These are phyloP conservation scores for Populus hybrid DNA, from an alignment of 441 rosid species.

Conservation along the genomic window DNA sequence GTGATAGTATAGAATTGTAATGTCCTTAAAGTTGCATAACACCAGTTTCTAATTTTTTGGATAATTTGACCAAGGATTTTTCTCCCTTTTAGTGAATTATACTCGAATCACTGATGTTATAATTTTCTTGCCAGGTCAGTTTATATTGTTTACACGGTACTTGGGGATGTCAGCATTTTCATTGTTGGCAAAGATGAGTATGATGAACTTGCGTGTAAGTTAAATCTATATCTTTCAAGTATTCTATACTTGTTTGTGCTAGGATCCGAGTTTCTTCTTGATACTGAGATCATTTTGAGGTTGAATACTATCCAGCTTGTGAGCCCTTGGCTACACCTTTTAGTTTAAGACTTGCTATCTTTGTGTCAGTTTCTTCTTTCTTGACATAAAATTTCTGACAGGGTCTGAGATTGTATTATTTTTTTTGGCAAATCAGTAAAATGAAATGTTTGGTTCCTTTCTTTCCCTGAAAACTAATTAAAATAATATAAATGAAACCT, in stretches of 20 bases:
- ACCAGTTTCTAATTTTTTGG: background rate
- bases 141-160: slow-evolving; percentile 86
- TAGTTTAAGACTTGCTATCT: background rate
- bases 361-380: background rate
- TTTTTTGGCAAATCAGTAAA: background rate
- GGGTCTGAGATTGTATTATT: background rate
- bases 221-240: slow-evolving; percentile 2
- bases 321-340: background rate
- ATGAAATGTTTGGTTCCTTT: background rate
- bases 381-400: background rate
- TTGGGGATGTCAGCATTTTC: slow-evolving; percentile 86
- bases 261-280: background rate
- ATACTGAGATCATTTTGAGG: background rate
- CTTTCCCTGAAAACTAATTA: background rate
- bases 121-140: slow-evolving; percentile 56
- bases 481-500: background rate
- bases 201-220: slow-evolving; percentile 96
- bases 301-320: background rate
- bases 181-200: slow-evolving; percentile 93
- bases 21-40: background rate
- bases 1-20: background rate
- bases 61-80: background rate
- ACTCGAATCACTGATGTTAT: background rate
- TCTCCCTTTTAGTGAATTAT: background rate
- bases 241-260: background rate